Evolutionary conservation across 352 stramenopile species (phyloP).

Genomic region (Hyphochytrium catenoides): DNA sequence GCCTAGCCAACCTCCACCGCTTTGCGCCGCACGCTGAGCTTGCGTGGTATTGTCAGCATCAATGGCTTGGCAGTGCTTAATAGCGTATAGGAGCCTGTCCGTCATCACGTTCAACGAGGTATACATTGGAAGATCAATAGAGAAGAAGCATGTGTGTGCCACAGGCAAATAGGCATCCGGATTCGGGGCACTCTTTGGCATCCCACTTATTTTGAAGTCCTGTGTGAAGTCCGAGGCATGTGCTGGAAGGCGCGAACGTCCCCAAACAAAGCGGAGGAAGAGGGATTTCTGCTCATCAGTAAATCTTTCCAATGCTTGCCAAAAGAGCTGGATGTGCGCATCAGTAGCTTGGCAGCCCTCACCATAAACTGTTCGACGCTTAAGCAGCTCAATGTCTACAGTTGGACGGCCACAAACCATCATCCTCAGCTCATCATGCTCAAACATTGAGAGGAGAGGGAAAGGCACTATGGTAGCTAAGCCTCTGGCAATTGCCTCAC

Average conservation of each 20-base stretch:
- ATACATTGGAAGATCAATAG: conserved; percentile 52
- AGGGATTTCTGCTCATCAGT: conserved; percentile 64
- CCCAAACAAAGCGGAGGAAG: conserved; percentile 66
- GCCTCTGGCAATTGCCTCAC: conserved; percentile 35
- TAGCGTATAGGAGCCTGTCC: conserved; percentile 59
- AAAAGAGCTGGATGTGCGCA: conserved; percentile 66
- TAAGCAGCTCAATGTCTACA: conserved; percentile 59
- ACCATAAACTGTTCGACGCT: conserved; percentile 62
- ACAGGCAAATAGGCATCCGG: conserved; percentile 57
- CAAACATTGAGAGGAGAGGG: conserved; percentile 47
- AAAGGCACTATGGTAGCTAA: conserved; percentile 59
- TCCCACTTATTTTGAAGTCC: conserved; percentile 61
- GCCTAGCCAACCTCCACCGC: no score
- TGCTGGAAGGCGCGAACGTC: conserved; percentile 59
- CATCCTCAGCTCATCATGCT: conserved; percentile 58
- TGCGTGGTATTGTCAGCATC: conserved; percentile 64
- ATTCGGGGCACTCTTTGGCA: conserved; percentile 39
- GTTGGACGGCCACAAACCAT: conserved; percentile 66
- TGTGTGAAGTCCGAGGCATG: conserved; percentile 62
- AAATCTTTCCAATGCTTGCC: conserved; percentile 59
- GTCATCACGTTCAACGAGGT: conserved; percentile 39
- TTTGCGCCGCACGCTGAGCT: conserved; percentile 51
- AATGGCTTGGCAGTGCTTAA: conserved; percentile 61
- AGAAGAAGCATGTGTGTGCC: conserved; percentile 67
- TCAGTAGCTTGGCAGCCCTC: conserved; percentile 59